Evolutionary conservation across 352 stramenopile genomes (phyloP), one percentile per base, ranked within the genome.

Genomic region (Phytophthora nicotianae): DNA sequence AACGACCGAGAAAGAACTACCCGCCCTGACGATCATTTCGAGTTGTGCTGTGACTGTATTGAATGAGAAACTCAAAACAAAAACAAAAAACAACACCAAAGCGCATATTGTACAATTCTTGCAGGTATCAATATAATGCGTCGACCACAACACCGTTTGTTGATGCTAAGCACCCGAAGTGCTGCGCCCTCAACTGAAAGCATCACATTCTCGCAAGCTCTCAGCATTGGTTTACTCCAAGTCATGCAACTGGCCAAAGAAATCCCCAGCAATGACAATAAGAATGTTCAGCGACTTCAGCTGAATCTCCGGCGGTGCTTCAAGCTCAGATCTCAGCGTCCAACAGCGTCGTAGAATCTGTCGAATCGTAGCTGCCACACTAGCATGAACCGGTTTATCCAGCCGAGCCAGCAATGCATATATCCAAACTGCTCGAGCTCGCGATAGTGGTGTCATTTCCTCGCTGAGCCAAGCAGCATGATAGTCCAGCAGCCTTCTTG

Each of bases 381-480:
- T 88, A 21, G 91, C 77, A 69, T 98, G 91, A 54, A 98, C 75
- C 0, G 93, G 95, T 52, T 96, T 97, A 65, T 98, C 91, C 40
- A 98, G 76, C 2, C 95, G 76, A 26, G 93, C 90, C 21, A 98
- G 65, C 37, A 98, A 57, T 20, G 91, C 91, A 79, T 98, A 98
- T 35, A 98, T 86, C 95, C 95, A 98, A 26, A 89, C 75, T 4
- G 76, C 81, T n/a, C 88, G 76, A 4, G 75, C 79, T 27, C 78
- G 66, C 1, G 82, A 90, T 2, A 94, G 32, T 2, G 19, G 37
- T 8, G 40, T 35, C 0, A 75, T 60, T 0, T 71, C 54, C 6
- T 75, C 62, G 29, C 88, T 84, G 14, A 96, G 74, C 88, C 88
- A 96, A 0, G 83, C 62, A 11, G 76, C 75, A 61, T 95, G 82